Base-by-base conservation (phyloP, 148 eudicot species). In the Rhododendron griersonianum region DNA sequence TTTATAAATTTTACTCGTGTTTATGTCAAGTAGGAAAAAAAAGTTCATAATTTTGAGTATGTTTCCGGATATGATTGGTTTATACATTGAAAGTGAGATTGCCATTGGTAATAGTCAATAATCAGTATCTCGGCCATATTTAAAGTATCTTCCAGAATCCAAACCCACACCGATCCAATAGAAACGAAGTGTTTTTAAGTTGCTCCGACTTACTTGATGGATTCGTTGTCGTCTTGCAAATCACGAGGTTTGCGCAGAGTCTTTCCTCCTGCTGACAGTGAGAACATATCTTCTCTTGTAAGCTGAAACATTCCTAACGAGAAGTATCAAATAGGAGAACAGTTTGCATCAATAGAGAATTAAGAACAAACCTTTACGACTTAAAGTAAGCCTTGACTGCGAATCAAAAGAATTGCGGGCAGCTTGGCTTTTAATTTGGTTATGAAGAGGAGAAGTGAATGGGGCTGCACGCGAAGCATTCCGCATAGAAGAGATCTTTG, bases 401-500 rank as follows among this genome's bases (percentile, higher is more conserved):
- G 90, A 81, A 53, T 87, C 51, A 21, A 41, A 84, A 13, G 88
- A 78, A 55, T 74, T 86, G 69, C 73, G 86, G 59, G 84, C 90
- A 87, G 81, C 84, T 28, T 91, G 81, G 67, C 78, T 88, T 23
- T 92, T 89, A 80, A 93, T 79, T 84, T 94, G 92, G 69, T 85
- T 86, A 18, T 86, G 80, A 82, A 96, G 96, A 37, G 99, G 98
- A 63, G 98, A 95, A 39, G 87, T 45, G 80, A 91, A 88, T 35
- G 98, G 93, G 71, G 92, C 95, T 73, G 92, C 53, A 35, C 94
- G 92, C 59, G 93, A 88, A 69, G 98, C 94, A 86, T 94, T 92
- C 37, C 88, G 87, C 41, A 94, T 92, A 1, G 93, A 86, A 53
- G 98, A 92, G 51, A 95, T 88, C 91, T 95, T 94, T 84, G 92